These are phyloP conservation scores for Limnomonas spitsbergensis DNA, from an alignment of 139 green algal genomes.

Conservation along the genomic window DNA sequence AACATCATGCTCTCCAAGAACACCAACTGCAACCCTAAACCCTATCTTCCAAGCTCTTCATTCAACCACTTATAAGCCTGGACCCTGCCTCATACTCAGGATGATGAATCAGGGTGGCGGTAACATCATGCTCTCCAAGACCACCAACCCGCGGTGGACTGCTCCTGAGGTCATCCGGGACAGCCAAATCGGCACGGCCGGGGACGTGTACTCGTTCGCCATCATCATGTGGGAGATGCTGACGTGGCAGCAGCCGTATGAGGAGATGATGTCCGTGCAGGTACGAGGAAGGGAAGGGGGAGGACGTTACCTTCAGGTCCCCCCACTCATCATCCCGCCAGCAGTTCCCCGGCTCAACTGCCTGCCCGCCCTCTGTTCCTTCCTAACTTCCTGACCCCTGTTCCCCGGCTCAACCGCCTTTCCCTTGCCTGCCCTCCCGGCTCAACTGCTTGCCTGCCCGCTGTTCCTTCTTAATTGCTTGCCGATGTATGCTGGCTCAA, in stretches of 20 bases:
- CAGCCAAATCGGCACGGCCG: slow-evolving; percentile 20
- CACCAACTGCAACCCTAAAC: too few species aligned
- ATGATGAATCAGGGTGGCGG: slow-evolving; percentile 15
- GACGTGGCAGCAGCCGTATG: slow-evolving; percentile 83
- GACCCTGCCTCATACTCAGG: too few species aligned
- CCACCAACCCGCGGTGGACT: slow-evolving; percentile 61
- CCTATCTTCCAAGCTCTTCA: too few species aligned
- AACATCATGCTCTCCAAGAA: too few species aligned
- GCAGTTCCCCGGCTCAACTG: background rate
- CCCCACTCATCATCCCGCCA: too few species aligned
- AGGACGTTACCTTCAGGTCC: too few species aligned
- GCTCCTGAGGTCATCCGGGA: slow-evolving; percentile 56
- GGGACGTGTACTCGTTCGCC: slow-evolving; percentile 54
- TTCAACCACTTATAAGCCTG: too few species aligned
- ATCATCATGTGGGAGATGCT: slow-evolving; percentile 76
- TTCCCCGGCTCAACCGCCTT: too few species aligned
- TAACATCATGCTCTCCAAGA: slow-evolving; percentile 34
- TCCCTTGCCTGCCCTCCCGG: too few species aligned
- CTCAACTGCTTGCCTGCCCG: too few species aligned
- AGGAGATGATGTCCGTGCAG: slow-evolving; percentile 63
- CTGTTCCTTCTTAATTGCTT: too few species aligned
- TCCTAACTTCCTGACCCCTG: background rate
- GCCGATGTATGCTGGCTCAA: too few species aligned
- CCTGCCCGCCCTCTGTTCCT: background rate
- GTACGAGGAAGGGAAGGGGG: slow-evolving; percentile 25